These are phyloP conservation scores for Forsythia suspensa DNA, from an alignment of 257 asterid genomes.

Conservation along the genomic window DNA sequence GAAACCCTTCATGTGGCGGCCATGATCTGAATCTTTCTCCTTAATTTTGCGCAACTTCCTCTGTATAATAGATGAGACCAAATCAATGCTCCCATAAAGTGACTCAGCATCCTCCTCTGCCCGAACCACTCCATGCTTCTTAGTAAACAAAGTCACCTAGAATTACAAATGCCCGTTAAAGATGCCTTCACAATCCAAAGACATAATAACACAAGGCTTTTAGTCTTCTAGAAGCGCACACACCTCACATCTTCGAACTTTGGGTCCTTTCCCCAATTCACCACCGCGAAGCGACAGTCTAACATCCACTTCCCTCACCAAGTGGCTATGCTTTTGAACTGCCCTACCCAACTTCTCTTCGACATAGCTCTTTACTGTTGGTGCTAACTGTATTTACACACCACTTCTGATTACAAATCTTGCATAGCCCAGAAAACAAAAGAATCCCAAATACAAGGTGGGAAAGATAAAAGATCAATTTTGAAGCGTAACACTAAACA, in stretches of 20 bases:
- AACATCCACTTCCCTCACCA: conserved; percentile 91
- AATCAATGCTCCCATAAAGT: conserved; percentile 71
- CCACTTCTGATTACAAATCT: conserved; percentile 1
- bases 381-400: conserved; percentile 51
- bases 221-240: background rate
- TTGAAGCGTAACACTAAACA: conserved; percentile 3
- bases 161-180: conserved; percentile 8
- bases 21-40: conserved; percentile 93
- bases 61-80: conserved; percentile 76
- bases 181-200: background rate
- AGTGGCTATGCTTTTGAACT: conserved; percentile 80
- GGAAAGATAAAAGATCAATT: background rate
- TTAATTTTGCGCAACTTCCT: conserved; percentile 91
- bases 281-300: conserved; percentile 89
- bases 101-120: conserved; percentile 89
- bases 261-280: conserved; percentile 88
- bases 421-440: background rate
- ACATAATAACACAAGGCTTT: background rate
- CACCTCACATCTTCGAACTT: conserved; percentile 87
- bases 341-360: conserved; percentile 94
- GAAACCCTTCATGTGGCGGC: conserved; percentile 91
- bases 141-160: conserved; percentile 87
- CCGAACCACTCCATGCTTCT: conserved; percentile 86
- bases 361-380: conserved; percentile 71
- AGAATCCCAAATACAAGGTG: conserved; percentile 8